Evolutionary conservation across 2,329 filamentous ascomycete species (phyloP).

Genomic region (Pyricularia grisea): DNA sequence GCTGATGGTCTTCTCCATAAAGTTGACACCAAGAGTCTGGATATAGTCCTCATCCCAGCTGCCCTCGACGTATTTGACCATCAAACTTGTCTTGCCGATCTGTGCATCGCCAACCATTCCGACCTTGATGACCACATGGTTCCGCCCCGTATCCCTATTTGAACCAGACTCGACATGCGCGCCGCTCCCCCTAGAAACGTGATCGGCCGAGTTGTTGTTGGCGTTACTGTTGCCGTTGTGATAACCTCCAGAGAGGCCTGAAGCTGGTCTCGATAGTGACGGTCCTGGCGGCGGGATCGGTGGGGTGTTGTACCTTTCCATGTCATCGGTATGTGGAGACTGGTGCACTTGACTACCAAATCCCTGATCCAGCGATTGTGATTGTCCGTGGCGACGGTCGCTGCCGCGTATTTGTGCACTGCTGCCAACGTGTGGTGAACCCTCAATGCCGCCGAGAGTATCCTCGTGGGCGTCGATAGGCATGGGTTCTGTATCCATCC

Average conservation of each 20-base stretch:
- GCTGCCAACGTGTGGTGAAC: slow-evolving; percentile 30
- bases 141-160: slow-evolving; percentile 37
- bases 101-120: slow-evolving; percentile 99
- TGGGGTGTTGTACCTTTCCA: slow-evolving; percentile 38
- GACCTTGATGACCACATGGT: slow-evolving; percentile 94
- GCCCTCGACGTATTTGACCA: slow-evolving; percentile 99
- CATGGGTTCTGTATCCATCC: slow-evolving; percentile 37
- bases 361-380: slow-evolving; percentile 40
- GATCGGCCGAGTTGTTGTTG: slow-evolving; percentile 32
- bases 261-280: slow-evolving; percentile 42
- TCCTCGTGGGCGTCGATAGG: slow-evolving; percentile 35
- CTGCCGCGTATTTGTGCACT: slow-evolving; percentile 14
- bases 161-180: slow-evolving; percentile 23
- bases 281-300: slow-evolving; percentile 27
- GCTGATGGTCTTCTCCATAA: slow-evolving; percentile 99
- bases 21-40: slow-evolving; percentile 96
- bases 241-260: slow-evolving; percentile 37
- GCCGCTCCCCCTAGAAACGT: slow-evolving; percentile 30
- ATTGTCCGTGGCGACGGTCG: slow-evolving; percentile 30
- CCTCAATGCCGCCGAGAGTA: slow-evolving; percentile 38
- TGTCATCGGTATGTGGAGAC: slow-evolving; percentile 16
- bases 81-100: slow-evolving; percentile 97
- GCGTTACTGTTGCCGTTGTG: slow-evolving; percentile 24
- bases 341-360: slow-evolving; percentile 15
- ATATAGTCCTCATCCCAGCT: slow-evolving; percentile 99